Evolutionary conservation across 2,329 filamentous ascomycete genomes (phyloP), one percentile per base, ranked within the genome.

Genomic region (Colletotrichum cordylinicola): DNA sequence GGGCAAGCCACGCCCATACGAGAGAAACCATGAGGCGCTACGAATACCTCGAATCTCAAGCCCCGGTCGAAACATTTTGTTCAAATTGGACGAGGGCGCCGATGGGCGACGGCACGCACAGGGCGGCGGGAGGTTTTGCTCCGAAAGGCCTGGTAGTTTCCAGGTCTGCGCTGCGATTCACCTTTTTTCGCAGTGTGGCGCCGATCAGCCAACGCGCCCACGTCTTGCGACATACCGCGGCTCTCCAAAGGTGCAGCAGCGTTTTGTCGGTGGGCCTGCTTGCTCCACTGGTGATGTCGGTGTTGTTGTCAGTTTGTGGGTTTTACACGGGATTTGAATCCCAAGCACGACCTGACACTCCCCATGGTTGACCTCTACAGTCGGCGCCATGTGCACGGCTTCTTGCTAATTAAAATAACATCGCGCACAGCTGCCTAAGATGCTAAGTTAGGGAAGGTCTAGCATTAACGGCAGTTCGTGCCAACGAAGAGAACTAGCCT

Each of bases 1-100:
- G n/a, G 16, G 33, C 68, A 67, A 74, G 72, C 72, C 72, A 75
- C 43, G 39, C 24, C 24, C 69, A 75, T 52, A 70, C 72, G 60
- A 70, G 66, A 65, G 43, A 48, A 48, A 52, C 43, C 43, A 21
- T 52, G 43, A 52, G n/a, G 43, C 43, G 43, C 60, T 15, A 65
- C 62, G 39, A 64, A 12, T n/a, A 33, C 15, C n/a, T 24, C 27
- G 29, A 56, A 21, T 29, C 18, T 68, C 16, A 55, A 35, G 12
- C 65, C 39, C 43, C 64, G n/a, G 43, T 33, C 31, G 29, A 31
- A 61, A 61, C 58, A 61, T 61, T 35, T 61, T 35, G 58, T 61
- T 35, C 18, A 62, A 52, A 21, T 52, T 52, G 43, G 43, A 52
- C 43, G n/a, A 52, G 13, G n/a, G 43, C 18, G 43, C n/a, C 43